Conservation (phyloP, 371 early-diverging fungal genomes). For the Mortierella sp. region DNA sequence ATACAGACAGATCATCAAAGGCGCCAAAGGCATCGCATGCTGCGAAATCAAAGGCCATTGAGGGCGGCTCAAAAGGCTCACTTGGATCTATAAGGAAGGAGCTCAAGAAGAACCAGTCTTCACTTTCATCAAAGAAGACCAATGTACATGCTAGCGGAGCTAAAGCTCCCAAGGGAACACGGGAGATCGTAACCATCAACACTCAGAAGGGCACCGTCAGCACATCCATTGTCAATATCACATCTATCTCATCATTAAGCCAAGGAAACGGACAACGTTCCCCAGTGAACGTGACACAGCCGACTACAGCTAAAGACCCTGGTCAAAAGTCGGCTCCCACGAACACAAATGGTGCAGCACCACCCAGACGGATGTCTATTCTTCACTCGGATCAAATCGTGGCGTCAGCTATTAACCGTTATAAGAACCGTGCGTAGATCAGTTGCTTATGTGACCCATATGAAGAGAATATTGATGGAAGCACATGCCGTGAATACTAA, state of each 20-base stretch:
- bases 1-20: neutral
- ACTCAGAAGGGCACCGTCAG: constrained; percentile 33
- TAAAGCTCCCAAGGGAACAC: constrained; percentile 1
- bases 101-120: too few relatives aligned
- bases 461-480: too few relatives aligned
- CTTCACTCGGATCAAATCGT: constrained; percentile 66
- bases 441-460: too few relatives aligned
- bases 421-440: constrained; percentile 60
- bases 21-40: neutral
- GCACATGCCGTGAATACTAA: too few relatives aligned
- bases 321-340: constrained; percentile 1
- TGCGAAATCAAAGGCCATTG: neutral
- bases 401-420: constrained; percentile 56
- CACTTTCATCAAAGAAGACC: too few relatives aligned
- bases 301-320: constrained; percentile 5
- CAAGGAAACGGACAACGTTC: neutral
- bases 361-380: constrained; percentile 47
- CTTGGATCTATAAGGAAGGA: too few relatives aligned
- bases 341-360: constrained; percentile 3
- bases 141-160: neutral
- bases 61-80: neutral
- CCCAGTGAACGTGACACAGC: neutral
- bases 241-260: neutral
- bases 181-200: constrained; percentile 38
- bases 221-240: neutral